A percentile compares a stretch with the other conserved stretches of the same genome.
phyloP scores from a whole-genome alignment of 495 filamentous ascomycete genomes.

The Pyronema omphalodes region DNA sequence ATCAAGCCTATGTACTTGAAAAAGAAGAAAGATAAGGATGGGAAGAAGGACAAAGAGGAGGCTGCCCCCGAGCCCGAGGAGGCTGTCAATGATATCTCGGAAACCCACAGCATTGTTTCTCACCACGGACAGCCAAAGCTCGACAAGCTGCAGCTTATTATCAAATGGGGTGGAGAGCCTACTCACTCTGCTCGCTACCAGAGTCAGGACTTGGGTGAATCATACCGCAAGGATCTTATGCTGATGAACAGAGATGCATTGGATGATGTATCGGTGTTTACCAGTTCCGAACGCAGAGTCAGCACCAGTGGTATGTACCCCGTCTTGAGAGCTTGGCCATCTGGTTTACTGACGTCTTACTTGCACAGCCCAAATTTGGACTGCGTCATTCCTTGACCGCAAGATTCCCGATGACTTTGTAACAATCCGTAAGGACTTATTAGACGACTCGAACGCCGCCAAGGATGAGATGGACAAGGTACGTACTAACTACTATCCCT shows the following conservation, averaged over 20 bases:
- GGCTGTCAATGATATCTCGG: background rate
- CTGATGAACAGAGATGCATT: conserved; percentile 84
- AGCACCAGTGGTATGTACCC: conserved; percentile 51
- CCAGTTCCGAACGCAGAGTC: conserved; percentile 83
- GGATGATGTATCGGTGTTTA: conserved; percentile 80
- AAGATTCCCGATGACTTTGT: conserved; percentile 71
- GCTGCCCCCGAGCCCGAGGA: background rate
- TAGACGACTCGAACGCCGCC: conserved; percentile 97
- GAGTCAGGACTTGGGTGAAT: conserved; percentile 78
- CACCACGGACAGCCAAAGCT: conserved; percentile 54
- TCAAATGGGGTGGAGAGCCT: conserved; percentile 97
- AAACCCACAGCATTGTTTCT: conserved; percentile 5
- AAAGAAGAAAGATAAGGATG: conserved; percentile 36
- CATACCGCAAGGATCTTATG: conserved; percentile 85
- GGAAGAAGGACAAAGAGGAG: conserved; percentile 1
- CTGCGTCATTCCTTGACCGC: conserved; percentile 68
- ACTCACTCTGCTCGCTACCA: conserved; percentile 96
- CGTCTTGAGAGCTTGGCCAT: no score
- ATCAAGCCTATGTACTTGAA: conserved; percentile 98
- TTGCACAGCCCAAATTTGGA: conserved; percentile 72
- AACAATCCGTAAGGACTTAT: conserved; percentile 73
- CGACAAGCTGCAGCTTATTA: conserved; percentile 91
- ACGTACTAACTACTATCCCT: background rate
- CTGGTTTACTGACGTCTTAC: background rate
- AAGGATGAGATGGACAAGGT: conserved; percentile 97